A percentile compares a stretch with the other conserved stretches of the same genome.
Conservation (phyloP, 2,329 filamentous ascomycete genomes). For the Zymoseptoria crescenta region DNA sequence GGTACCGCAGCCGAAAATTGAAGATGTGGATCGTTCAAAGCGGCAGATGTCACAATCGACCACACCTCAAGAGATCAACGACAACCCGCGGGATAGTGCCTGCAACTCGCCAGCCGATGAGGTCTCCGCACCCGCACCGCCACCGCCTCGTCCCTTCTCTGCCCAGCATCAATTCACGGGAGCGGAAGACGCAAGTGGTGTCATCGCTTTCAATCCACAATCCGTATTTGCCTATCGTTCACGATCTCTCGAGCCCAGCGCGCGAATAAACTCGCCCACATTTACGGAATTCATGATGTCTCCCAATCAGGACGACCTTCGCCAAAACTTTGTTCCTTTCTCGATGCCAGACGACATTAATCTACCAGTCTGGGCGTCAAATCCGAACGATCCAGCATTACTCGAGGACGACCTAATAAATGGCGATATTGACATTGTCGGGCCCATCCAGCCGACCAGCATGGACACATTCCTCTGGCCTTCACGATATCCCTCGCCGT, state of each 20-base stretch:
- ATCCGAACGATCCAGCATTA: slow-evolving; percentile 16
- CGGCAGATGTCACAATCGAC: background rate
- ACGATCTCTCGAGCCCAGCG: slow-evolving; percentile 12
- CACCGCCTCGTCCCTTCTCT: background rate
- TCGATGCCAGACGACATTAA: slow-evolving; percentile 22
- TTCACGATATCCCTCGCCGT: slow-evolving; percentile 10
- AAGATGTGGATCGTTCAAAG: background rate
- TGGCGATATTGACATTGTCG: slow-evolving; percentile 13
- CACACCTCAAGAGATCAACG: background rate
- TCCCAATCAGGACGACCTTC: slow-evolving; percentile 5
- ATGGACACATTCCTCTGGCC: slow-evolving; percentile 12
- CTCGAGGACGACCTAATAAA: slow-evolving; percentile 9
- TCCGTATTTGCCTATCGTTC: slow-evolving; percentile 12
- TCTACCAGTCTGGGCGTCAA: slow-evolving; percentile 15
- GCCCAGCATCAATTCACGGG: slow-evolving; percentile 1
- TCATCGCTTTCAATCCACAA: slow-evolving; percentile 11
- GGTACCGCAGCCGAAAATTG: background rate
- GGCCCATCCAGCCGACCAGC: slow-evolving; percentile 9
- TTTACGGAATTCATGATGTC: slow-evolving; percentile 24
- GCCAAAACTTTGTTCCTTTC: slow-evolving; percentile 22
- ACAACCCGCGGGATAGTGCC: background rate
- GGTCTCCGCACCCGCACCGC: background rate
- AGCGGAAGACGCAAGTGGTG: background rate
- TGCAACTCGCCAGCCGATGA: slow-evolving; percentile 1
- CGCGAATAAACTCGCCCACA: slow-evolving; percentile 20